Conservation (phyloP, 306 rosid species). For the Crataegus laevigata region DNA sequence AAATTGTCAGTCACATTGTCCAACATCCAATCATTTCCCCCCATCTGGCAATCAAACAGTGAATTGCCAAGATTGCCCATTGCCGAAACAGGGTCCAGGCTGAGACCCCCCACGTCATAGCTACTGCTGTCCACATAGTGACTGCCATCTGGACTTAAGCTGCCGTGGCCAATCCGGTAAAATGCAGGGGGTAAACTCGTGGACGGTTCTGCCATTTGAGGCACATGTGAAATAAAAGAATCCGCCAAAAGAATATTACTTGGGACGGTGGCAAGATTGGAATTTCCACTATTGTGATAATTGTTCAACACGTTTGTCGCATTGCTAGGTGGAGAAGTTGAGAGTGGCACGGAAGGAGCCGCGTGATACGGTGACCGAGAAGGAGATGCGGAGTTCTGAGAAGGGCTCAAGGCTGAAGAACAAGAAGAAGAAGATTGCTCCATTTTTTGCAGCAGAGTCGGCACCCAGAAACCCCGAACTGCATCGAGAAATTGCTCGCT, state of each 20-base stretch:
- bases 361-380: slow-evolving; percentile 3
- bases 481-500: slow-evolving; percentile 73
- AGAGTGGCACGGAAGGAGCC: slow-evolving; percentile 21
- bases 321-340: slow-evolving; percentile 20
- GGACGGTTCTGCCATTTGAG: slow-evolving; percentile 24
- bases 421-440: slow-evolving; percentile 42
- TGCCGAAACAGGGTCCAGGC: slow-evolving; percentile 27
- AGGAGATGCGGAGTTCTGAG: slow-evolving; percentile 20
- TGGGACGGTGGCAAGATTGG: slow-evolving; percentile 8
- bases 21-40: slow-evolving; percentile 44
- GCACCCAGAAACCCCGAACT: slow-evolving; percentile 74
- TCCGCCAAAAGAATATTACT: slow-evolving; percentile 27
- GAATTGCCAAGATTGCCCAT: slow-evolving; percentile 32
- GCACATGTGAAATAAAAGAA: slow-evolving; percentile 32
- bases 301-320: slow-evolving; percentile 16
- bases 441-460: slow-evolving; percentile 61
- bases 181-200: slow-evolving; percentile 20
- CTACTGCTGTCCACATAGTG: slow-evolving; percentile 14
- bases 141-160: slow-evolving; percentile 14
- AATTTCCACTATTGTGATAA: slow-evolving; percentile 1
- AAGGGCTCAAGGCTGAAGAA: slow-evolving; percentile 19
- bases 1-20: slow-evolving; percentile 44
- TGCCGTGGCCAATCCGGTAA: slow-evolving; percentile 21
- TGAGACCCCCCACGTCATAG: slow-evolving; percentile 38
- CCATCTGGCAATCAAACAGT: slow-evolving; percentile 48